phyloP scores from a whole-genome alignment of 768 basidiomycete genomes.

The Butyriboletus loyo region DNA sequence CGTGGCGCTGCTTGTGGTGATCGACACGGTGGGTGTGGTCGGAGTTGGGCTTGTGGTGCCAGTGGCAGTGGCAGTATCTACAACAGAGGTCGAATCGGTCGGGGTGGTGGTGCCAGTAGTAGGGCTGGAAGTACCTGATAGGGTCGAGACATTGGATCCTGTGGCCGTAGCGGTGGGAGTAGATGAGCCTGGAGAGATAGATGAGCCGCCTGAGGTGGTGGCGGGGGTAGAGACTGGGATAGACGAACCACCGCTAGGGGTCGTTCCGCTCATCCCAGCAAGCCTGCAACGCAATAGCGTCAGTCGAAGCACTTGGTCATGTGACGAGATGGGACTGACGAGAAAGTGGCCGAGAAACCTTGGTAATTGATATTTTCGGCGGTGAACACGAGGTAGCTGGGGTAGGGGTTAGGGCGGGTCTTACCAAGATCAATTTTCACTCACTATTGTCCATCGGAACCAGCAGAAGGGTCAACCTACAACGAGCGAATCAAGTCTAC shows the following conservation, averaged over 20 bases:
- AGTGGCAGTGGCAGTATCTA: neutral
- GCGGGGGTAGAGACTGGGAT: slow-evolving; percentile 1
- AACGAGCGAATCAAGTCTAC: neutral
- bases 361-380: slow-evolving; percentile 36
- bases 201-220: slow-evolving; percentile 10
- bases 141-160: neutral
- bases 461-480: slow-evolving; percentile 55
- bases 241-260: slow-evolving; percentile 23
- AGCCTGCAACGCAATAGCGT: slow-evolving; percentile 38
- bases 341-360: slow-evolving; percentile 55
- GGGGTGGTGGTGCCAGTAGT: slow-evolving; percentile 1
- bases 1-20: slow-evolving; percentile 27
- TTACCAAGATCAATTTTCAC: slow-evolving; percentile 17
- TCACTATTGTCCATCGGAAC: slow-evolving; percentile 57
- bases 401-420: neutral
- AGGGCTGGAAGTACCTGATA: slow-evolving; percentile 19
- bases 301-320: neutral
- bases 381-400: slow-evolving; percentile 62
- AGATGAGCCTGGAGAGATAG: slow-evolving; percentile 14
- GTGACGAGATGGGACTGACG: slow-evolving; percentile 34
- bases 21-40: slow-evolving; percentile 31
- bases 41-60: slow-evolving; percentile 33
- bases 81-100: slow-evolving; percentile 6
- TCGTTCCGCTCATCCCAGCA: slow-evolving; percentile 56
- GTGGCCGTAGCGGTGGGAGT: neutral